Evolutionary conservation across 2,329 filamentous ascomycete species (phyloP), one percentile per base, ranked within the genome.

Genomic region (Nemania bipapillata): DNA sequence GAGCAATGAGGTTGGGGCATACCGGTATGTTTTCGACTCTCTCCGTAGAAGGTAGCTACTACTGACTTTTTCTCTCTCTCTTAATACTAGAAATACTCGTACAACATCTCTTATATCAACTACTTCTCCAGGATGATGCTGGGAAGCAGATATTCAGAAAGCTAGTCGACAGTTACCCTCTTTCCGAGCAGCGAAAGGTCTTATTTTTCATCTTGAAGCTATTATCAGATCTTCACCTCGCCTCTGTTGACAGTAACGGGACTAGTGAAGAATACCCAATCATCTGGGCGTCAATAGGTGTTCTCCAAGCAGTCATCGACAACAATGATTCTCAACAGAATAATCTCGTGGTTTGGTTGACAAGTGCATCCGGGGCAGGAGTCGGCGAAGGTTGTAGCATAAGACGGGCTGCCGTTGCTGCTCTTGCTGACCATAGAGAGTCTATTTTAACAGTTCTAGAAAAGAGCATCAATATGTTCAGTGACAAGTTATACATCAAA

Each of bases 401-500:
- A 58, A 86, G 91, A 42, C 87, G 92, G 69, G 90, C 91, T 20
- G 85, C 89, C 9, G 70, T 93, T 47, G 86, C 87, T 28, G 85
- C 85, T 8, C 77, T 92, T 22, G 83, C 85, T 11, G 79, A 85
- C 45, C 83, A 85, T 54, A 86, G 81, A 67, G 83, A 84, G 0
- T 80, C 80, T 22, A 80, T 93, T 1, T 81, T 84, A 4, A 81
- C 78, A 0, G 81, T 92, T 40, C 78, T 95, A 64, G 89, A 94
- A 74, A 92, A 89, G 75, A 87, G 86, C 56, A 82, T 97, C 56
- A 83, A 83, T 45, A 87, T 91, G 56, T 97, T 98, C 78, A 92
- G 93, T 0, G 94, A 97, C 74, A 89, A 91, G 57, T 83, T 98
- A 11, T 97, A 94, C 75, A 93, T 98, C 73, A 92, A 89, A 66